Evolutionary conservation across 1,139 yeast species (phyloP), one percentile per base, ranked within the genome.

Genomic region (Arxiozyma heterogenica): DNA sequence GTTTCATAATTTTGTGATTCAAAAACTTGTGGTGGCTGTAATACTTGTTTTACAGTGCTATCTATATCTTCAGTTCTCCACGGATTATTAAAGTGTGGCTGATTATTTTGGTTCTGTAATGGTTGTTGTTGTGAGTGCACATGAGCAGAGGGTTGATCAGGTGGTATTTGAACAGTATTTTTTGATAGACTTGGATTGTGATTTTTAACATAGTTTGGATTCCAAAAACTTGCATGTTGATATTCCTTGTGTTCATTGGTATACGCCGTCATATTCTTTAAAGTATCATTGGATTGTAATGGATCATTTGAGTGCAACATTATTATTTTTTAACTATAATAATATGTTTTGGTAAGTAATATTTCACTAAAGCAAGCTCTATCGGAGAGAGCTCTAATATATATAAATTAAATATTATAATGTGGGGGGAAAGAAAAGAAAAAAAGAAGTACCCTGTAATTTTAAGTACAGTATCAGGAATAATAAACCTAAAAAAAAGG

Each of bases 61-160:
- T 53, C 58, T 43, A 58, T 61, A 44, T 53, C 57, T 44, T 49
- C 55, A 50, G 55, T 56, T 20, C 58, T 59, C 66, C 66, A 63
- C 1, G 66, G 66, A 51, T 63, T 63, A 8, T 59, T 59, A 46
- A 63, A 63, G 6, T 54, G 61, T 48, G 58, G 57, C 47, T 53
- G 47, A 20, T 6, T 41, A 22, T 54, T 48, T 47, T 50, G 58
- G 45, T 57, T 58, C 27, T 57, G 56, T 59, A 54, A 61, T 51
- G 63, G 57, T 25, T 53, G 62, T 38, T 53, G 51, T 52, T 44
- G 52, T 44, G 30, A 18, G 18, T 21, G 12, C 8, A 27, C 12
- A 18, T 46, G 48, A 27, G 20, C 38, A 20, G 48, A 41, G 12
- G 49, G 39, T 11, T 43, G 49, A 20, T 41, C 50, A 38, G 42